Percentiles rank a stretch among this genome's conserved stretches.
These are phyloP conservation scores for Pseudogymnoascus sp. DNA, from an alignment of 2,329 filamentous ascomycete genomes.

Conservation along the genomic window DNA sequence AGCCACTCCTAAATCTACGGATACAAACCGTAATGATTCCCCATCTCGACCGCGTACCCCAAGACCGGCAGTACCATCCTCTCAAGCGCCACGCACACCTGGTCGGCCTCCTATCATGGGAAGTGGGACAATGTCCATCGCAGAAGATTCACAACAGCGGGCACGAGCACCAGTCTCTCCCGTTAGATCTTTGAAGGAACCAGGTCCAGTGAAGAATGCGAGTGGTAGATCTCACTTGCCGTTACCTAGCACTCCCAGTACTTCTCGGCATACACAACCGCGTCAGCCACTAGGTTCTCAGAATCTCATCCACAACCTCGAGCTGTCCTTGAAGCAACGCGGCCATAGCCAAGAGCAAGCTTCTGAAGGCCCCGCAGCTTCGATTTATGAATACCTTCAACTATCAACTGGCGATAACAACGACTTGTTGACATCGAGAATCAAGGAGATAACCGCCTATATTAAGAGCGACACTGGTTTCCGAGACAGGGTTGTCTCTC, in stretches of 20 bases:
- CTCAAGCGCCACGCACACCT: not conserved
- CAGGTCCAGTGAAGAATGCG: not conserved
- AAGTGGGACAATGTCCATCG: not conserved
- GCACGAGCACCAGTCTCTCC: not conserved
- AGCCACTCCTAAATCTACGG: not conserved
- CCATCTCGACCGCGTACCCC: not conserved
- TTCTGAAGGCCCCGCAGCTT: not conserved
- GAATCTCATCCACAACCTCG: not conserved
- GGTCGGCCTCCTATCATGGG: slow-evolving; percentile 4
- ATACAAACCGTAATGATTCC: not conserved
- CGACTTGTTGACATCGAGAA: not conserved
- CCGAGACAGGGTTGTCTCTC: not conserved
- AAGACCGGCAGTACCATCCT: not conserved
- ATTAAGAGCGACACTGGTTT: not conserved
- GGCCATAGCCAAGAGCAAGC: not conserved
- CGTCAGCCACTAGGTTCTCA: not conserved
- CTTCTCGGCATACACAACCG: not conserved
- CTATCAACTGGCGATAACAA: not conserved
- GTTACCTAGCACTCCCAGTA: not conserved
- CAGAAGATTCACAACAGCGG: not conserved
- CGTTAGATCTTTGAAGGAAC: not conserved
- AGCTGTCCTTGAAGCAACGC: not conserved
- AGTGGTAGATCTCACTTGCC: not conserved
- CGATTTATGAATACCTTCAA: not conserved
- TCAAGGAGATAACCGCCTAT: not conserved